Evolutionary conservation across 2,329 filamentous ascomycete species (phyloP), one percentile per base, ranked within the genome.

Genomic region (Pseudogymnoascus verrucosus): DNA sequence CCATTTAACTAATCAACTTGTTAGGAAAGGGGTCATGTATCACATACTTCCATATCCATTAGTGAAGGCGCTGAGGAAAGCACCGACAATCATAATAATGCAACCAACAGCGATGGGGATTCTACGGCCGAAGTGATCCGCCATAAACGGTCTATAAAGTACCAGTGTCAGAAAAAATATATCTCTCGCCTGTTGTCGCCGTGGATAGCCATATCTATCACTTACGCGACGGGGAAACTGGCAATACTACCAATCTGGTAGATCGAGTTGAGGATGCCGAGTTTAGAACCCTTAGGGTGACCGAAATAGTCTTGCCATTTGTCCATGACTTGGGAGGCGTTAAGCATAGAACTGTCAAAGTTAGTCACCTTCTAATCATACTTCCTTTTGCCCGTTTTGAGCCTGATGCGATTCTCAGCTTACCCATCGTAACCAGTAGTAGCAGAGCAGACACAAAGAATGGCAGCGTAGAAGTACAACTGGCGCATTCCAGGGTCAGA

Each of bases 381-480:
- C 34, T 26, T 51, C 12, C 14, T n/a, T 57, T 5, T 11, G 8
- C 47, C 26, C 47, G 26, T 34, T 28, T 23, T 5, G 37, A 31
- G 11, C 19, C 21, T 31, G 5, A 11, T 51, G 7, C 2, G 14
- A 26, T 19, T n/a, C 63, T 36, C 60, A 37, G 28, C 65, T 62
- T 69, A 51, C 44, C 44, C 75, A 62, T 75, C 74, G 63, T 74
- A 76, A 57, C 74, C 74, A 66, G 70, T 72, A 42, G 69, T 86
- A 44, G 84, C 84, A 28, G 84, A 86, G 11, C 82, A 83, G 64
- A 86, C 76, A 72, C 84, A 82, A 64, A 87, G 77, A 65, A 86
- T 78, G 23, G 65, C 77, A 78, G 78, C 77, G 71, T 80, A 78
- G 57, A 77, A 77, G 70, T 86, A 86, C 10, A 86, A 78, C 70